phyloP scores from a whole-genome alignment of 345 rosid species.

The Hibiscus tridactylites region DNA sequence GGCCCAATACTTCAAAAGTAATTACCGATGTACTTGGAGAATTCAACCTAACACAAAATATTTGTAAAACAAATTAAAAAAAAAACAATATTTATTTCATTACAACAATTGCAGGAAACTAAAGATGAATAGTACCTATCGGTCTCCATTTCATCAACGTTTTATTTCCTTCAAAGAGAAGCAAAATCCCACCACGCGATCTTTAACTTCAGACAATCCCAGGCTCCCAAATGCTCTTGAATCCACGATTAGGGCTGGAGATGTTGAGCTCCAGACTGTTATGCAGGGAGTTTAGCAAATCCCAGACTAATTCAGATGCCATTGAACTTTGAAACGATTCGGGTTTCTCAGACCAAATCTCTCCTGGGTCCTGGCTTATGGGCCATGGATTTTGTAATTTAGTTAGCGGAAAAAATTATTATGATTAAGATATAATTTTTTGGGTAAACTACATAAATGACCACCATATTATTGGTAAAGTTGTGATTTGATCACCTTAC shows the following conservation, averaged over 20 bases:
- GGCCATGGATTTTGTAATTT: too few species aligned
- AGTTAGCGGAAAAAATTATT: too few species aligned
- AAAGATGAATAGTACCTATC: neutral
- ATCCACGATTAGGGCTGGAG: neutral
- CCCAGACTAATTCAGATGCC: neutral
- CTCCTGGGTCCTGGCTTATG: too few species aligned
- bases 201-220: neutral
- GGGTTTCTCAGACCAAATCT: too few species aligned
- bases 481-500: too few species aligned
- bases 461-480: too few species aligned
- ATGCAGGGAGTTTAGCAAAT: neutral
- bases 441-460: too few species aligned
- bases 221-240: neutral
- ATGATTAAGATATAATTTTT: too few species aligned
- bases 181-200: neutral
- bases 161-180: neutral
- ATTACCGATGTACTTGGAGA: slow-evolving; percentile 68
- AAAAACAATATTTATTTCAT: neutral
- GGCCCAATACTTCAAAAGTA: slow-evolving; percentile 62
- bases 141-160: slow-evolving; percentile 8
- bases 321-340: too few species aligned
- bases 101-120: neutral
- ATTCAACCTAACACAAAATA: slow-evolving; percentile 45
- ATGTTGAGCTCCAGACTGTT: neutral
- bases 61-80: neutral